Evolutionary conservation across 1,139 yeast genomes (phyloP).

Genomic region (Kluyveromyces sp.): DNA sequence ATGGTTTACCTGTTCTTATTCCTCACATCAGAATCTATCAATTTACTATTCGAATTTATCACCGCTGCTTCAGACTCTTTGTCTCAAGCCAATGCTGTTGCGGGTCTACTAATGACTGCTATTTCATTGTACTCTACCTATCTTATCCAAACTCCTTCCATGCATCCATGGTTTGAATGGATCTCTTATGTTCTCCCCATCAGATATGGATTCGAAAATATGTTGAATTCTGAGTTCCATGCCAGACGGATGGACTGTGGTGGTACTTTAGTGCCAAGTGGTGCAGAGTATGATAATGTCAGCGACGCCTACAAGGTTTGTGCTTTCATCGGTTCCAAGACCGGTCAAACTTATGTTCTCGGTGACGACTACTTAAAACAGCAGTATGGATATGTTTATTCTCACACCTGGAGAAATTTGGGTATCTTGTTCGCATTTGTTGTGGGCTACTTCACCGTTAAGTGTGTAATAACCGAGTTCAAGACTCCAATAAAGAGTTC

Average conservation of each 20-base stretch:
- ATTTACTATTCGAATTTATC: constrained; percentile 42
- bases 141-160: constrained; percentile 49
- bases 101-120: constrained; percentile 44
- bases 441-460: constrained; percentile 34
- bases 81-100: constrained; percentile 46
- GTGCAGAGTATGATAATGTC: constrained; percentile 42
- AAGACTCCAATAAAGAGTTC: constrained; percentile 37
- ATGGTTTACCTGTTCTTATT: constrained; percentile 42
- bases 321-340: constrained; percentile 41
- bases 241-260: constrained; percentile 49
- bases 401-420: constrained; percentile 46
- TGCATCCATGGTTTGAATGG: constrained; percentile 67
- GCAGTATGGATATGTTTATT: constrained; percentile 36
- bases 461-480: constrained; percentile 36
- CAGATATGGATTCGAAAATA: constrained; percentile 49
- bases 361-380: constrained; percentile 41
- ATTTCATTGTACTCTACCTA: constrained; percentile 48
- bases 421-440: constrained; percentile 43
- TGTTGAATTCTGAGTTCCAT: constrained; percentile 51
- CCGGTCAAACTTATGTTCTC: constrained; percentile 37
- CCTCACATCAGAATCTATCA: constrained; percentile 37
- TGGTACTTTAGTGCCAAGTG: constrained; percentile 41
- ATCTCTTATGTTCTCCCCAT: constrained; percentile 51
- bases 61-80: constrained; percentile 43
- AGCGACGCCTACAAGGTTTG: constrained; percentile 41